Evolutionary conservation across 306 rosid species (phyloP), one percentile per base, ranked within the genome.

Genomic region (Pachyrhizus erosus): DNA sequence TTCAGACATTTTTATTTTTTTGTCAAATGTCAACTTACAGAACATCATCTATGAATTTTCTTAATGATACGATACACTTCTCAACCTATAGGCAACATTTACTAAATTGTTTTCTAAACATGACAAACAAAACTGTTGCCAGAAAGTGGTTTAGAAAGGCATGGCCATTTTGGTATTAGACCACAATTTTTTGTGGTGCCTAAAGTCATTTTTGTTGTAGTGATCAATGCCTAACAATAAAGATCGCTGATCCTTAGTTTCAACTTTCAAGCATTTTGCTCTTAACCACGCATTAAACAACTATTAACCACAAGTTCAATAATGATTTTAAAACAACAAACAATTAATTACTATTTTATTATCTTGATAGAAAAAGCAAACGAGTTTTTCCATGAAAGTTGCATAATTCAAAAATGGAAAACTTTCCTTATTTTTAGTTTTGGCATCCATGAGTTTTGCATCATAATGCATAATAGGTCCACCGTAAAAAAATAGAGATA

Each of bases 161-260:
- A n/a, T n/a, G n/a, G n/a, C n/a, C n/a, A n/a, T n/a, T n/a, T n/a
- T n/a, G n/a, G n/a, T n/a, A n/a, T n/a, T n/a, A n/a, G n/a, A n/a
- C n/a, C n/a, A n/a, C n/a, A n/a, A n/a, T n/a, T n/a, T n/a, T n/a
- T n/a, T n/a, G n/a, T n/a, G n/a, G n/a, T n/a, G n/a, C n/a, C n/a
- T n/a, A n/a, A n/a, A n/a, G n/a, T n/a, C n/a, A n/a, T n/a, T n/a
- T n/a, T n/a, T n/a, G n/a, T n/a, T n/a, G n/a, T n/a, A n/a, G n/a
- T n/a, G n/a, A 31, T 54, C 81, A 73, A 78, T 26, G 70, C 21
- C 69, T 73, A 51, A 52, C 43, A 70, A 58, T 69, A 46, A 46
- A 31, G 57, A 48, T 51, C 24, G 57, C 74, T 73, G 29, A 68
- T 33, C 42, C 62, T 27, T 52, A 64, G 45, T 60, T 62, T 27